These are phyloP conservation scores for Cicer arietinum DNA, from an alignment of 306 rosid genomes.

Conservation along the genomic window DNA sequence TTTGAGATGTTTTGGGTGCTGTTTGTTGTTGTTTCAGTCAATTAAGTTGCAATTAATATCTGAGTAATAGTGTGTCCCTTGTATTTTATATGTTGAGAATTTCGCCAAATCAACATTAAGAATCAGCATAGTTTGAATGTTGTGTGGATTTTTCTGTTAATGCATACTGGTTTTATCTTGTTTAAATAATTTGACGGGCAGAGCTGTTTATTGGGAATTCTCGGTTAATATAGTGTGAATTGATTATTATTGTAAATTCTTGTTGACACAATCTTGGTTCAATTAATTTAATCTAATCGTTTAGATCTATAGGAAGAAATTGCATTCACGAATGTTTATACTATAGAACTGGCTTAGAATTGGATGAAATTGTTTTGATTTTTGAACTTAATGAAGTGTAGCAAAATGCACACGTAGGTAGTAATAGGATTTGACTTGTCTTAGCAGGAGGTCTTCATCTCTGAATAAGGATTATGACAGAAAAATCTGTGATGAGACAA, in stretches of 20 bases:
- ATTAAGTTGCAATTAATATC: conserved; percentile 3
- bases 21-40: neutral
- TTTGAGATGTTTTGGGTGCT: neutral
- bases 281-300: neutral
- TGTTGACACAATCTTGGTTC: neutral
- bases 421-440: conserved; percentile 20
- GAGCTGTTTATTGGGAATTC: conserved; percentile 15
- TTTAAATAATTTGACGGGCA: conserved; percentile 2
- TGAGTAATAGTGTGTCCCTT: neutral
- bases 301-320: neutral
- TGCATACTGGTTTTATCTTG: neutral
- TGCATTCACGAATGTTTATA: conserved; percentile 12
- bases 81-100: conserved; percentile 26
- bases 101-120: conserved; percentile 14
- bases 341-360: neutral
- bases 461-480: conserved; percentile 28
- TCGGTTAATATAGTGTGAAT: conserved; percentile 2
- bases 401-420: neutral
- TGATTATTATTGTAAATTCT: neutral
- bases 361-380: conserved; percentile 2
- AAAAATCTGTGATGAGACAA: conserved; percentile 7
- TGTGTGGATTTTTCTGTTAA: conserved; percentile 15
- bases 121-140: neutral
- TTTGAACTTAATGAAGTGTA: conserved; percentile 2
- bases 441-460: neutral